Evolutionary conservation across 495 filamentous ascomycete genomes (phyloP).

Genomic region (Trichoderma erinaceum): DNA sequence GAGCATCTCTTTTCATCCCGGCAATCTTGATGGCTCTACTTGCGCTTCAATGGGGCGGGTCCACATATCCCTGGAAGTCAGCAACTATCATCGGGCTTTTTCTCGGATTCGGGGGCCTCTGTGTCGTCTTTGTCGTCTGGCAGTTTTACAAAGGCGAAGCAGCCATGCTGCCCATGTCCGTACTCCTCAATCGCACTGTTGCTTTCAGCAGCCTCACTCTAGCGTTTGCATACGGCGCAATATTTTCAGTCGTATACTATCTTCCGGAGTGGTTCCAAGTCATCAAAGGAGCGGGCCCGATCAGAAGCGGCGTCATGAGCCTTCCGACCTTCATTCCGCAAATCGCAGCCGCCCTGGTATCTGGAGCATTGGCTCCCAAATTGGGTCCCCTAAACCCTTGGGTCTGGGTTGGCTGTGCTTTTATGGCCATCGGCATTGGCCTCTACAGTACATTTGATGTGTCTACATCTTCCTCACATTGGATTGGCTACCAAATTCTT

Average conservation of each 20-base stretch:
- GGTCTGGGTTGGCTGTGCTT: conserved; percentile 38
- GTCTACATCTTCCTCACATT: conserved; percentile 37
- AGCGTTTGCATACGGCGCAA: conserved; percentile 23
- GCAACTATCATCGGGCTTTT: conserved; percentile 34
- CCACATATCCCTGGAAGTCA: conserved; percentile 42
- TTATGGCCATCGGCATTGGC: conserved; percentile 51
- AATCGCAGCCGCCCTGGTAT: conserved; percentile 39
- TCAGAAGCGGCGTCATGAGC: conserved; percentile 45
- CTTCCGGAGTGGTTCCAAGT: conserved; percentile 65
- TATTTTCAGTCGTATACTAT: conserved; percentile 29
- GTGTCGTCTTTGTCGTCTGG: conserved; percentile 41
- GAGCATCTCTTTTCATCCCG: conserved; percentile 43
- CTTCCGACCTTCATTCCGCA: conserved; percentile 50
- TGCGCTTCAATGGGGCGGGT: conserved; percentile 50
- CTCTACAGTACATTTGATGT: conserved; percentile 45
- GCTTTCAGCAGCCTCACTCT: conserved; percentile 26
- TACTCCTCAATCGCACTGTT: conserved; percentile 25
- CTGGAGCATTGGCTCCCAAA: conserved; percentile 40
- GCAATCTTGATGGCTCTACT: conserved; percentile 43
- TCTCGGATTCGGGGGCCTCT: conserved; percentile 40
- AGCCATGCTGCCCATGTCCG: conserved; percentile 35
- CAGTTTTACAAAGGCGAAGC: conserved; percentile 41
- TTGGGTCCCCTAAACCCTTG: conserved; percentile 39
- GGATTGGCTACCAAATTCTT: conserved; percentile 57
- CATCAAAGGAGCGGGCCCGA: conserved; percentile 41